Evolutionary conservation across 1,139 yeast genomes (phyloP).

Genomic region (Yamadazyma diddensiae): DNA sequence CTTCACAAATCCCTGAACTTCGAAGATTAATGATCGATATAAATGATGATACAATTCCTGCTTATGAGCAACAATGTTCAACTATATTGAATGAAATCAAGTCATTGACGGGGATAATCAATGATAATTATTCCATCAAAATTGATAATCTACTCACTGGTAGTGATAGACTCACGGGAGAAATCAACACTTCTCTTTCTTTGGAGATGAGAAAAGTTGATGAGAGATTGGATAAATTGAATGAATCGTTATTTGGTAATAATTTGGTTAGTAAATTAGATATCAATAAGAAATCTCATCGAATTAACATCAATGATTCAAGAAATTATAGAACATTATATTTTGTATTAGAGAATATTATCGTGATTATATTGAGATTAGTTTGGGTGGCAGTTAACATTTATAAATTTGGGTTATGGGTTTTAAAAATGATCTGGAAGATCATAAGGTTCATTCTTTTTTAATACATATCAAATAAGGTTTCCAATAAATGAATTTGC

Average conservation of each 20-base stretch:
- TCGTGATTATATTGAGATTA: slow-evolving; percentile 62
- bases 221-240: slow-evolving; percentile 63
- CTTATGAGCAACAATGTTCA: slow-evolving; percentile 31
- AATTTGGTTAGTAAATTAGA: slow-evolving; percentile 25
- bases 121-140: slow-evolving; percentile 44
- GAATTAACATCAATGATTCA: slow-evolving; percentile 13
- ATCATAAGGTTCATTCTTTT: slow-evolving; percentile 30
- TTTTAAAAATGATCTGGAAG: slow-evolving; percentile 33
- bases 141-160: slow-evolving; percentile 66
- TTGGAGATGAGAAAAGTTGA: slow-evolving; percentile 67
- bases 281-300: slow-evolving; percentile 22
- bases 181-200: slow-evolving; percentile 77
- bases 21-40: slow-evolving; percentile 25
- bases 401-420: slow-evolving; percentile 38
- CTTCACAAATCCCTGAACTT: slow-evolving; percentile 22
- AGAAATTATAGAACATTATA: slow-evolving; percentile 31
- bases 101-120: slow-evolving; percentile 36
- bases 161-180: slow-evolving; percentile 77
- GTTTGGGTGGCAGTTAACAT: slow-evolving; percentile 69
- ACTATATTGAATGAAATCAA: slow-evolving; percentile 36
- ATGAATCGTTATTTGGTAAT: slow-evolving; percentile 30
- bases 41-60: slow-evolving; percentile 36
- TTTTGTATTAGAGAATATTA: slow-evolving; percentile 38
- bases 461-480: slow-evolving; percentile 15
- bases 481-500: slow-evolving; percentile 26